These are phyloP conservation scores for Pinus taeda DNA, from an alignment of 75 land plant genomes.

Conservation along the genomic window DNA sequence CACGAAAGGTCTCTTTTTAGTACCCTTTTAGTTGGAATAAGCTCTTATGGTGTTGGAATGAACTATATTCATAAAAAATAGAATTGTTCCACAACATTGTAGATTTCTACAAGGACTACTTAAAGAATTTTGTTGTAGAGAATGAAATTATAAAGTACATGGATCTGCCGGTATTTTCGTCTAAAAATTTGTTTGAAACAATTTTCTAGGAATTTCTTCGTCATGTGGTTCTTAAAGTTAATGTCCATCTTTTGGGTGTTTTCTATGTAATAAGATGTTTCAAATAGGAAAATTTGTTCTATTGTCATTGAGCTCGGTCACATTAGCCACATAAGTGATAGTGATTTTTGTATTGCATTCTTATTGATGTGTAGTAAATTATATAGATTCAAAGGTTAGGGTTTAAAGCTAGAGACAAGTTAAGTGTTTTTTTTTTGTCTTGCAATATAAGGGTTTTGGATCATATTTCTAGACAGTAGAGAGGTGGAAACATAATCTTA, in stretches of 20 bases:
- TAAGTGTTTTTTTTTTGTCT: too few species aligned
- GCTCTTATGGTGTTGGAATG: not conserved
- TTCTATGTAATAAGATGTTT: conserved; percentile 58
- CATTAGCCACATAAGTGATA: conserved; percentile 38
- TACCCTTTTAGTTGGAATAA: not conserved
- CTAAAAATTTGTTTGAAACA: not conserved
- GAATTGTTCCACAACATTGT: not conserved
- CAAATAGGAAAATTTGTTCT: conserved; percentile 66
- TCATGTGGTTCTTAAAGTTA: not conserved
- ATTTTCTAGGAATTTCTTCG: not conserved
- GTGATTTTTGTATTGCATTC: not conserved
- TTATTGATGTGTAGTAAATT: too few species aligned
- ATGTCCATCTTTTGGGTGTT: not conserved
- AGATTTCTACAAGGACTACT: conserved; percentile 81
- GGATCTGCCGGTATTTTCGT: conserved; percentile 60
- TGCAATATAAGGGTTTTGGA: too few species aligned
- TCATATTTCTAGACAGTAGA: too few species aligned
- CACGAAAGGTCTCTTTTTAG: conserved; percentile 30
- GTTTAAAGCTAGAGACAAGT: too few species aligned
- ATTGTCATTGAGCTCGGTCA: conserved; percentile 84
- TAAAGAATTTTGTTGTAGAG: conserved; percentile 58
- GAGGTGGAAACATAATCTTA: too few species aligned
- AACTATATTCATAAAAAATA: not conserved
- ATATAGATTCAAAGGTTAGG: too few species aligned
- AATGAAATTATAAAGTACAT: conserved; percentile 80